Evolutionary conservation across 306 rosid genomes (phyloP).

Genomic region (Sindora glabra): DNA sequence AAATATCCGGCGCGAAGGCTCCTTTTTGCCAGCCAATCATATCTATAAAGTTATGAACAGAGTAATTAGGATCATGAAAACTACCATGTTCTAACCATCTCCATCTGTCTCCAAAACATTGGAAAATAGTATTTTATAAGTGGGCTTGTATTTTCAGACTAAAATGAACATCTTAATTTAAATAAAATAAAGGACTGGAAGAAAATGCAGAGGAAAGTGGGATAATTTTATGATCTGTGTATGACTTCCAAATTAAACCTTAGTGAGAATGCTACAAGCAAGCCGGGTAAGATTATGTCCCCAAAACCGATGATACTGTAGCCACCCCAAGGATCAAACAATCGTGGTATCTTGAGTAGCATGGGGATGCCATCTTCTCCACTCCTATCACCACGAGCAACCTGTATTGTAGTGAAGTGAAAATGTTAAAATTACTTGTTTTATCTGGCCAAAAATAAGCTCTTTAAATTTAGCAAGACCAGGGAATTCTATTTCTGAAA

Average conservation of each 20-base stretch:
- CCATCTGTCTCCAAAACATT: not conserved
- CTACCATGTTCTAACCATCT: not conserved
- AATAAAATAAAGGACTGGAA: not conserved
- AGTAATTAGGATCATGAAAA: slow-evolving; percentile 10
- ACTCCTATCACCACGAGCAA: slow-evolving; percentile 95
- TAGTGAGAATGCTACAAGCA: slow-evolving; percentile 85
- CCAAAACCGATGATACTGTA: slow-evolving; percentile 97
- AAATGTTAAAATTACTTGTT: not conserved
- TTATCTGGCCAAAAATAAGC: slow-evolving; percentile 9
- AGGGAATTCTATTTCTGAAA: not conserved
- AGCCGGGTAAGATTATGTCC: slow-evolving; percentile 93
- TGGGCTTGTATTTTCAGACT: not conserved
- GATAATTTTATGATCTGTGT: not conserved
- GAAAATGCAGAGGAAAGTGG: not conserved
- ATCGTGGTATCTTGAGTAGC: slow-evolving; percentile 93
- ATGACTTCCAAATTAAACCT: slow-evolving; percentile 46
- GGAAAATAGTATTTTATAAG: not conserved
- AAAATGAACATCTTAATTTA: not conserved
- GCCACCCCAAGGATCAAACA: slow-evolving; percentile 99
- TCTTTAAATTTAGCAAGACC: not conserved
- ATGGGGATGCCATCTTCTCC: slow-evolving; percentile 99
- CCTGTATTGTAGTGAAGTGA: slow-evolving; percentile 40
- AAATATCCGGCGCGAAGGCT: slow-evolving; percentile 79
- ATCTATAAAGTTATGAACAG: slow-evolving; percentile 42
- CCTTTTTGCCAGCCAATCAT: slow-evolving; percentile 89